Conservation (phyloP, 2,329 filamentous ascomycete species). For the Iodosphaeria phyllophila region DNA sequence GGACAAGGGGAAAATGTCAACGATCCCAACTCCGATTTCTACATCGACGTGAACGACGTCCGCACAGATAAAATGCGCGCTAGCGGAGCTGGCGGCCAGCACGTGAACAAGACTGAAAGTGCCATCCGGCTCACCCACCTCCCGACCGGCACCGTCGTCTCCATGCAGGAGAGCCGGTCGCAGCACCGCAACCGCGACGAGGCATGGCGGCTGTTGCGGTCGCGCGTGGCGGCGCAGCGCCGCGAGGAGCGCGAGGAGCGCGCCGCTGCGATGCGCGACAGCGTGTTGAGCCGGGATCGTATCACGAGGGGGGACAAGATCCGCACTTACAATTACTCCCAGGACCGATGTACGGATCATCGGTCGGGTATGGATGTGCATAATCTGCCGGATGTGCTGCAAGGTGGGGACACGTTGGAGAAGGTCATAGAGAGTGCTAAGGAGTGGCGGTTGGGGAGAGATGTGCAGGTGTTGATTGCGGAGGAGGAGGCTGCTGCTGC, state of each 20-base stretch:
- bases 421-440: slow-evolving; percentile 61
- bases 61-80: slow-evolving; percentile 78
- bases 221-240: slow-evolving; percentile 60
- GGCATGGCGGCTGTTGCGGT: slow-evolving; percentile 72
- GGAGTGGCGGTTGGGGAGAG: slow-evolving; percentile 55
- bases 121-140: slow-evolving; percentile 83
- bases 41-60: slow-evolving; percentile 71
- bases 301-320: slow-evolving; percentile 91
- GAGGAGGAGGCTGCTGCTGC: slow-evolving; percentile 34
- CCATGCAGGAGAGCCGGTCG: slow-evolving; percentile 82
- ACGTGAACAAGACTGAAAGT: slow-evolving; percentile 97
- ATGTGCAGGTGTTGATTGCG: slow-evolving; percentile 51
- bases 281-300: slow-evolving; percentile 59
- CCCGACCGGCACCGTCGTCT: slow-evolving; percentile 71
- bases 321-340: slow-evolving; percentile 67
- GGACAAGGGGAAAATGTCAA: slow-evolving; percentile 54
- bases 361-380: slow-evolving; percentile 63
- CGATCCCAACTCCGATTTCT: slow-evolving; percentile 82
- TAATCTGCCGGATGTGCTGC: slow-evolving; percentile 64
- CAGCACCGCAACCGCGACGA: slow-evolving; percentile 77
- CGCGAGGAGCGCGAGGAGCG: slow-evolving; percentile 74
- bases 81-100: slow-evolving; percentile 81
- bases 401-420: slow-evolving; percentile 52
- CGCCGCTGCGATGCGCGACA: slow-evolving; percentile 53
- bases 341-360: slow-evolving; percentile 75